Base-by-base conservation (phyloP, 2,329 filamentous ascomycete species). In the Alternaria infectoria region DNA sequence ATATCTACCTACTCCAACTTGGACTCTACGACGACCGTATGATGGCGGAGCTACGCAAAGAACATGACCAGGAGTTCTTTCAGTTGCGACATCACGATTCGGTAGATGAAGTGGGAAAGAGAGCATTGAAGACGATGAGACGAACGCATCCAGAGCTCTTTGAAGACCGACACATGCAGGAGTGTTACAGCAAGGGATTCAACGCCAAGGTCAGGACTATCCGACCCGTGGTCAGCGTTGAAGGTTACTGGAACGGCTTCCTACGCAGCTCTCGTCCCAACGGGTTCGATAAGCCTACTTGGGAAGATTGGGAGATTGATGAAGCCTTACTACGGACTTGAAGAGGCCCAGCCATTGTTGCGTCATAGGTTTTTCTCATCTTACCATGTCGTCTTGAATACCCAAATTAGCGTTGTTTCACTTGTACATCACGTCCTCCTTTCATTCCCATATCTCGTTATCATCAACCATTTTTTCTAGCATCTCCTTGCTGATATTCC, bases 31-130 rank as follows among this genome's bases (percentile, higher is more conserved):
- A 86, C 0, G 79, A 82, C 0, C 76, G 81, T 0, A 82, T 90
- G 2, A 86, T 90, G 77, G 77, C 83, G 11, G 69, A 82, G 54
- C 77, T 91, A 19, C 83, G 85, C 19, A 77, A 78, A 40, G 78
- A 82, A 32, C 83, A 84, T 62, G 84, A 85, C 1, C 74, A 80
- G 0, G 84, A 86, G 1, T 90, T 90, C 70, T 85, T 89, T 26
- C 78, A 81, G 6, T 73, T 91, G 55, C 79, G 87, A 4, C 88
- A 90, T 69, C 83, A 85, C 51, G 86, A 90, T 71, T 90, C 87
- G 65, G 88, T 91, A 2, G 89, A 91, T 60, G 87, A 89, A 49
- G 88, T 90, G 40, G 88, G 88, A 0, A 86, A 85, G 49, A 84
- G 86, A 2, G 88, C 87, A 8, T 74, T 91, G 66, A 83, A 82